These are phyloP conservation scores for Lobosporangium transversale DNA, from an alignment of 192 early-diverging fungal genomes.

Conservation along the genomic window DNA sequence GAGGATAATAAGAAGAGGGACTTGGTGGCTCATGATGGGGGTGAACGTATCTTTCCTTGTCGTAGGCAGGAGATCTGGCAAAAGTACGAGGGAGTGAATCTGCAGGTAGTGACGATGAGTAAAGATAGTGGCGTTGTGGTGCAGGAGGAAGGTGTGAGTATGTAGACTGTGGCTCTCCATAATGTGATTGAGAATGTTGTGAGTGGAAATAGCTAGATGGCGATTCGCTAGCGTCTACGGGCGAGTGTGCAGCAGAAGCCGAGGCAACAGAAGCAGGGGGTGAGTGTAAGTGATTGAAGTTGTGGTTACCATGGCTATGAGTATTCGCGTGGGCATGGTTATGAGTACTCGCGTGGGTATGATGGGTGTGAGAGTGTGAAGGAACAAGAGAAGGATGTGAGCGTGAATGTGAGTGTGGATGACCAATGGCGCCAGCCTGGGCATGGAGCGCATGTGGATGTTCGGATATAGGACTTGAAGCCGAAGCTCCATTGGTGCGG, in stretches of 20 bases:
- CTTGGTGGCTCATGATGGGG: background rate
- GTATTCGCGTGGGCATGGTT: no score
- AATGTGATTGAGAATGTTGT: background rate
- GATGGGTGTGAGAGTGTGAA: background rate
- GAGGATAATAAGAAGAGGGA: constrained; percentile 1
- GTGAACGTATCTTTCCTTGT: background rate
- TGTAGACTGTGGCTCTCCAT: background rate
- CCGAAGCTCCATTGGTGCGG: no score
- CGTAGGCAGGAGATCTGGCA: background rate
- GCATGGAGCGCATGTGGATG: background rate
- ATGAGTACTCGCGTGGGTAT: no score
- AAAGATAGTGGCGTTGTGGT: constrained; percentile 4
- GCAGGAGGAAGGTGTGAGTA: background rate
- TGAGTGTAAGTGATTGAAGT: background rate
- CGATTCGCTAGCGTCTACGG: background rate
- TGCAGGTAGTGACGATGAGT: constrained; percentile 17
- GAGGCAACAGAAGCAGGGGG: background rate
- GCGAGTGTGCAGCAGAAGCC: background rate
- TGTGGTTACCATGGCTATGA: no score
- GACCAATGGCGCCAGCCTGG: background rate
- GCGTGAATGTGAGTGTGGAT: background rate
- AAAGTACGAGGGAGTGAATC: constrained; percentile 29
- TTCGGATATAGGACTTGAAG: background rate
- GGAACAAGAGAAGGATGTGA: background rate
- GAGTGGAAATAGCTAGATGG: background rate